These are phyloP conservation scores for Fusarium newnesense DNA, from an alignment of 2,329 filamentous ascomycete species.

Conservation along the genomic window DNA sequence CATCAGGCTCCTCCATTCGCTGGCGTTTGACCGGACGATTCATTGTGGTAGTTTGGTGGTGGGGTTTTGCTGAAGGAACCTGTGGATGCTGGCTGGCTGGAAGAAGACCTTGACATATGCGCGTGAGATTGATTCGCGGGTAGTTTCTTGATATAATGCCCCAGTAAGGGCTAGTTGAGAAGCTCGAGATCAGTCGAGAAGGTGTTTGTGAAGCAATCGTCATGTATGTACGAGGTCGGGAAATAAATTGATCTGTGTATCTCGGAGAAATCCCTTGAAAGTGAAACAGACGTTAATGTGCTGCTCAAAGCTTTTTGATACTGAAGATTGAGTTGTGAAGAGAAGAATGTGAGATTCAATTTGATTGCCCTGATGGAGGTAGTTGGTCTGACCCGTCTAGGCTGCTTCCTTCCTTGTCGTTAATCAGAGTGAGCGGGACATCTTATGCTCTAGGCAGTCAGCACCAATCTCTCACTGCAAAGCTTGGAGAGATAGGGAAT, in stretches of 20 bases:
- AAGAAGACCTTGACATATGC: not conserved
- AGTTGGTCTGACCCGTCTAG: not conserved
- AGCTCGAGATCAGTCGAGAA: not conserved
- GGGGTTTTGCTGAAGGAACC: too few relatives aligned
- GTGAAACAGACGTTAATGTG: not conserved
- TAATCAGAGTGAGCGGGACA: not conserved
- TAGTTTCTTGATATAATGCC: not conserved
- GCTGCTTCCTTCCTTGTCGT: not conserved
- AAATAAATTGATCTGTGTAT: conserved; percentile 21
- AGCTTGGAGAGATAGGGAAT: not conserved
- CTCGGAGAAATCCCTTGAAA: not conserved
- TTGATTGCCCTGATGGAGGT: not conserved
- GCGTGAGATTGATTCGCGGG: not conserved
- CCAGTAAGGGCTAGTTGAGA: not conserved
- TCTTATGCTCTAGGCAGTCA: not conserved
- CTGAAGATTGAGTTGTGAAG: not conserved
- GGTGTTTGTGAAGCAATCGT: not conserved
- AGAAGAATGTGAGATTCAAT: not conserved
- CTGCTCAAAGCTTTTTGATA: not conserved
- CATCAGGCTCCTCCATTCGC: conserved; percentile 30
- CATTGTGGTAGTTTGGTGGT: conserved; percentile 39
- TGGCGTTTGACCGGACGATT: conserved; percentile 47
- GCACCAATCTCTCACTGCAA: not conserved
- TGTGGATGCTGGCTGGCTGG: not conserved
- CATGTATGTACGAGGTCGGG: conserved; percentile 26